These are phyloP conservation scores for Kwoniella botswanensis DNA, from an alignment of 768 basidiomycete genomes.

Conservation along the genomic window DNA sequence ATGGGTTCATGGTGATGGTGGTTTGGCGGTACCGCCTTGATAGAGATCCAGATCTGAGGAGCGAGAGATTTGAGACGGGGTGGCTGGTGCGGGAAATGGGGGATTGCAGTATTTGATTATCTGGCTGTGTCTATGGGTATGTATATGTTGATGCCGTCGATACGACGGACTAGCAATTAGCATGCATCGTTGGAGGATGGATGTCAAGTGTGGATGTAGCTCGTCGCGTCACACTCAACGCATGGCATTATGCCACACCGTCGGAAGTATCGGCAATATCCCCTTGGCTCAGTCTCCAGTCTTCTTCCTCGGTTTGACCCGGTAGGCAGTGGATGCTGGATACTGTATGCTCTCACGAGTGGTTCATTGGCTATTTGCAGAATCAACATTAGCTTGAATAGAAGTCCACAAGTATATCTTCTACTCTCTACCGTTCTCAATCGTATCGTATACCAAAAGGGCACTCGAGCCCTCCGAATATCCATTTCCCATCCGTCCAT, in stretches of 20 bases:
- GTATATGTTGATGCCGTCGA: too few relatives aligned
- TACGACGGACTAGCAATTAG: neutral
- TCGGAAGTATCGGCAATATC: slow-evolving; percentile 32
- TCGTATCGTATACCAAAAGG: slow-evolving; percentile 9
- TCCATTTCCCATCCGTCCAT: slow-evolving; percentile 1
- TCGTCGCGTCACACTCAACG: slow-evolving; percentile 15
- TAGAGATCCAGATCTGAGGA: neutral
- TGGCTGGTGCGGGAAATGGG: too few relatives aligned
- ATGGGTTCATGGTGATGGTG: slow-evolving; percentile 53
- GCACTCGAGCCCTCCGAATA: slow-evolving; percentile 19
- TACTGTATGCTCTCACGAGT: slow-evolving; percentile 10
- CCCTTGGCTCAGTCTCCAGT: neutral
- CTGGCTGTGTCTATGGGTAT: neutral
- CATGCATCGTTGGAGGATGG: neutral
- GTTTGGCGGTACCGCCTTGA: slow-evolving; percentile 7
- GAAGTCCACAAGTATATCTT: neutral
- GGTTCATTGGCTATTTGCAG: slow-evolving; percentile 12
- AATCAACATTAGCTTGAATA: neutral
- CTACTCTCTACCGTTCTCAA: neutral
- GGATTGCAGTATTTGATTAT: neutral
- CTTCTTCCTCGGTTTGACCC: slow-evolving; percentile 16
- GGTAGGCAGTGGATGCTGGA: neutral
- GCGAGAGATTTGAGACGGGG: neutral
- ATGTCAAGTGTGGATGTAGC: slow-evolving; percentile 4
- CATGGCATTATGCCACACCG: slow-evolving; percentile 21